Base-by-base conservation (phyloP, 768 basidiomycete genomes). In the Strobilomyces echinocephalus region DNA sequence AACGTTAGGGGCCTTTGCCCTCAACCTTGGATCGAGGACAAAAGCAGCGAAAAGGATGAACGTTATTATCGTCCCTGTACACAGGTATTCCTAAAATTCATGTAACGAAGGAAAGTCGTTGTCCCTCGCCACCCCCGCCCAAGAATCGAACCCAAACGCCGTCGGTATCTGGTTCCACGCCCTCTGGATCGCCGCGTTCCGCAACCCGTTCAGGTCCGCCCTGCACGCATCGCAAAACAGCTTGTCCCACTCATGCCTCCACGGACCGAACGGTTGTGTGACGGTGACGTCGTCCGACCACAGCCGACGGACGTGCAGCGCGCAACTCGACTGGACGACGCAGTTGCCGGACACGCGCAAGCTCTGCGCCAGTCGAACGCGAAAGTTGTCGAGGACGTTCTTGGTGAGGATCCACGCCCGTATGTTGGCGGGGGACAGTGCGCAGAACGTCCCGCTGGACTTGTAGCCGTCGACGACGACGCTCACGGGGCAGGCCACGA, bases 231-330 rank as follows among this genome's bases (percentile, higher is more conserved):
- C 34, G 45, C 60, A 62, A 46, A 62, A 59, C 26, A 38, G 15
- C 5, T 46, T 44, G 44, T 56, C 46, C 61, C 61, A 62, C 40
- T 63, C 54, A 0, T n/a, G 20, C 33, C 51, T 49, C 60, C 60
- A 62, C 21, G 42, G 35, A 18, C 49, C 50, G 18, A 62, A 44
- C 0, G 61, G 57, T 4, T 52, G 49, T 14, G 7, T 14, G 3
- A 43, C 21, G 8, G 34, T 43, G 26, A 8, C 14, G 0, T 54
- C 60, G 16, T 54, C 57, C 5, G 46, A 40, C 57, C 49, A 62
- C 16, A 62, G 14, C 21, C 31, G 48, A 34, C 21, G 48, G 18
- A 55, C 5, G n/a, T 54, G 8, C 0, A 30, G 8, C 24, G 9
- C 38, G 11, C 55, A 63, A 14, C n/a, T 46, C n/a, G 49, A 48